Evolutionary conservation across 140 eudicot species (phyloP).

Genomic region (Flaveria floridana): DNA sequence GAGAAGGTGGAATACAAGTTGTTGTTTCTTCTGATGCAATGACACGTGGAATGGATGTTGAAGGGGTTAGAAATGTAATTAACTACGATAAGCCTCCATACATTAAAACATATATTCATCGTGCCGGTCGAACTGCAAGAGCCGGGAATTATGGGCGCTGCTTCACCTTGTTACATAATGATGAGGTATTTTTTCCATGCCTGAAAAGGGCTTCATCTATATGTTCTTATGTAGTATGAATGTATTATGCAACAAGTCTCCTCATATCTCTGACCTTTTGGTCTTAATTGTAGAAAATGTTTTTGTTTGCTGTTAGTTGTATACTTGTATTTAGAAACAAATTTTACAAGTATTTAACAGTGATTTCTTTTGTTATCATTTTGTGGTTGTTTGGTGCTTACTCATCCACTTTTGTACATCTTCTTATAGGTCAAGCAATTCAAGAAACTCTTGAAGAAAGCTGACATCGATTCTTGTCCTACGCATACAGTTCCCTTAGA

Average conservation of each 20-base stretch:
- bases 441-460: constrained; percentile 70
- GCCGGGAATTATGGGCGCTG: constrained; percentile 80
- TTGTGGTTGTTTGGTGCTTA: constrained; percentile 14
- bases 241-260: not conserved
- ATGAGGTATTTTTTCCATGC: constrained; percentile 41
- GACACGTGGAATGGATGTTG: constrained; percentile 97
- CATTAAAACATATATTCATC: constrained; percentile 83
- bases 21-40: constrained; percentile 81
- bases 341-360: not conserved
- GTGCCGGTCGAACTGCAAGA: constrained; percentile 97
- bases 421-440: constrained; percentile 61
- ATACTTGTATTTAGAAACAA: not conserved
- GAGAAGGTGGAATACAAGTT: constrained; percentile 68
- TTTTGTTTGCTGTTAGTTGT: not conserved
- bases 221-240: not conserved
- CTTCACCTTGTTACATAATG: constrained; percentile 68
- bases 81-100: constrained; percentile 76
- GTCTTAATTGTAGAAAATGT: not conserved
- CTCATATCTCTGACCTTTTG: not conserved
- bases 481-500: constrained; percentile 50
- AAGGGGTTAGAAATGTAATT: constrained; percentile 80
- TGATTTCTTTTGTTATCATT: constrained; percentile 4
- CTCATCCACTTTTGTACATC: constrained; percentile 1
- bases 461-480: constrained; percentile 56
- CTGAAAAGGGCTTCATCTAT: not conserved